Evolutionary conservation across 352 stramenopile species (phyloP).

Genomic region (Halophytophthora batemanensis): DNA sequence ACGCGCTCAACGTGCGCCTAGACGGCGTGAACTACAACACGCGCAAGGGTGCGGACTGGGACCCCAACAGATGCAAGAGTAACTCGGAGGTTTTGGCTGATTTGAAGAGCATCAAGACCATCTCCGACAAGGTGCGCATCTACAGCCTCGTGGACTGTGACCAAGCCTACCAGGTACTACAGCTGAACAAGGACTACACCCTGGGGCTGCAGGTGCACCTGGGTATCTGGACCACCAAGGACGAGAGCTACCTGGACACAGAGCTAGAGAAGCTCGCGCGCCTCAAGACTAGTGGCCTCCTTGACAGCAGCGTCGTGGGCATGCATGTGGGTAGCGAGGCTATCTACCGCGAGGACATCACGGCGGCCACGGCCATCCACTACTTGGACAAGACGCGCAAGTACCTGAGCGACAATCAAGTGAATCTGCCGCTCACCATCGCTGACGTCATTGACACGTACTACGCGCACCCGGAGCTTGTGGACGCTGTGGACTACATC

Average conservation of each 20-base stretch:
- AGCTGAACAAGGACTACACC: slow-evolving; percentile 37
- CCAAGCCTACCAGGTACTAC: slow-evolving; percentile 42
- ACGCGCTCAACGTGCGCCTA: slow-evolving; percentile 52
- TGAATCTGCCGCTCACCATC: slow-evolving; percentile 60
- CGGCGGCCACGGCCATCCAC: slow-evolving; percentile 36
- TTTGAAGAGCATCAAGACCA: slow-evolving; percentile 42
- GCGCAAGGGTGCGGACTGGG: slow-evolving; percentile 54
- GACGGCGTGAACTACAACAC: slow-evolving; percentile 80
- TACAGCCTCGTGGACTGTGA: slow-evolving; percentile 63
- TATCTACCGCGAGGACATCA: slow-evolving; percentile 66
- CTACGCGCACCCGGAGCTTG: slow-evolving; percentile 48
- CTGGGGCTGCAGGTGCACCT: slow-evolving; percentile 52
- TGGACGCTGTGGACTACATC: slow-evolving; percentile 64
- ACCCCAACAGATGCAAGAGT: slow-evolving; percentile 45
- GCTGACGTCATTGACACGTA: slow-evolving; percentile 73
- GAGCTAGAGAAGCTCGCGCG: slow-evolving; percentile 44
- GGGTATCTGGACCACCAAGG: slow-evolving; percentile 56
- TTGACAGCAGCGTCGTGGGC: slow-evolving; percentile 48
- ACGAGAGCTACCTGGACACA: slow-evolving; percentile 32
- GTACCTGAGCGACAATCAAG: slow-evolving; percentile 33
- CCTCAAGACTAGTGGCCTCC: slow-evolving; percentile 36
- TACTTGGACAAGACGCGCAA: slow-evolving; percentile 66
- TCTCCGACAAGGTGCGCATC: slow-evolving; percentile 61
- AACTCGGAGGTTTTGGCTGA: slow-evolving; percentile 42
- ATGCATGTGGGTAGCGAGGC: slow-evolving; percentile 65